Evolutionary conservation across 1,284 basidiomycete genomes (phyloP).

Genomic region (Sporisorium iseilematis-ciliati): DNA sequence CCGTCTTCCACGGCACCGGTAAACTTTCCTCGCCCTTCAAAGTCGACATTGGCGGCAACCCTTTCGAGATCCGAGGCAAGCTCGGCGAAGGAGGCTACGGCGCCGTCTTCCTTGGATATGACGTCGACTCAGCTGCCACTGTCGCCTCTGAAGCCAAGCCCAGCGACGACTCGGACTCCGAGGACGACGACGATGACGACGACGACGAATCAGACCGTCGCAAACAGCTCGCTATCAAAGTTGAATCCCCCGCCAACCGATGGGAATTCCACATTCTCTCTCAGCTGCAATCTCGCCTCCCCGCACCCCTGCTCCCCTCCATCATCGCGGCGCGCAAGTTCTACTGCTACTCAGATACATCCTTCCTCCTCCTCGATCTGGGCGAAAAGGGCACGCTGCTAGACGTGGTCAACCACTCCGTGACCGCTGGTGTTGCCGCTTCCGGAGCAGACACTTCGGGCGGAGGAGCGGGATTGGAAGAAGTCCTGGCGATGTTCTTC

Average conservation of each 20-base stretch:
- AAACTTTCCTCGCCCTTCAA: conserved; percentile 25
- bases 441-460: conserved; percentile 69
- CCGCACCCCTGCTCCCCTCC: conserved; percentile 32
- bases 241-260: conserved; percentile 86
- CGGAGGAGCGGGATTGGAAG: conserved; percentile 79
- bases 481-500: conserved; percentile 95
- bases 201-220: conserved; percentile 76
- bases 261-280: conserved; percentile 95
- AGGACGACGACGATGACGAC: conserved; percentile 62
- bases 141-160: conserved; percentile 12
- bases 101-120: conserved; percentile 83
- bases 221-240: conserved; percentile 84
- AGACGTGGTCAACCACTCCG: conserved; percentile 84
- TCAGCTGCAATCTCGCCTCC: conserved; percentile 75
- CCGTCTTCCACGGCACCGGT: conserved; percentile 42
- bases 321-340: conserved; percentile 62
- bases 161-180: conserved; percentile 20
- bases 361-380: conserved; percentile 87
- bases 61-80: conserved; percentile 77
- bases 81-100: conserved; percentile 98
- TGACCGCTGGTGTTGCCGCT: conserved; percentile 73
- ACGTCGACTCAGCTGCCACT: conserved; percentile 67
- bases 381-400: conserved; percentile 92
- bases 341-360: conserved; percentile 77
- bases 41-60: conserved; percentile 27